These are phyloP conservation scores for Condylostoma magnum DNA, from an alignment of 169 alveolate species.

Conservation along the genomic window DNA sequence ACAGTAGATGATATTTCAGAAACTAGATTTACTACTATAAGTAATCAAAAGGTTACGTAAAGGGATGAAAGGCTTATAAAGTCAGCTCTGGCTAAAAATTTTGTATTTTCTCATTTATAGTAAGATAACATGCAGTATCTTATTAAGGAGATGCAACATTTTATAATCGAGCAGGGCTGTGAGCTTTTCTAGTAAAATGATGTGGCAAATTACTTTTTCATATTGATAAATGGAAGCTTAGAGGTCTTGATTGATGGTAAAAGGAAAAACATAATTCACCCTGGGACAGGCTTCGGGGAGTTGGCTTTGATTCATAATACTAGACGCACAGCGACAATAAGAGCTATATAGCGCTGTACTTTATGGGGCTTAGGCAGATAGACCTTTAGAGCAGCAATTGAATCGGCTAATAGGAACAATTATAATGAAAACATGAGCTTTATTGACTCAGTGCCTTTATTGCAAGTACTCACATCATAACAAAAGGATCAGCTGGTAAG, in stretches of 20 bases:
- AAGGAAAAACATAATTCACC: slow-evolving; percentile 24
- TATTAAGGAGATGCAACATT: slow-evolving; percentile 15
- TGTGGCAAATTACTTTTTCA: neutral
- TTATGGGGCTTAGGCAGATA: slow-evolving; percentile 48
- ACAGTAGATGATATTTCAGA: too few relatives aligned
- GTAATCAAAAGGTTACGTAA: too few relatives aligned
- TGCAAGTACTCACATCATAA: slow-evolving; percentile 45
- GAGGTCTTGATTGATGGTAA: slow-evolving; percentile 29
- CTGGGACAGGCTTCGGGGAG: slow-evolving; percentile 50
- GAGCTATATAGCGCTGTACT: neutral
- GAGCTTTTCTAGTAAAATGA: neutral
- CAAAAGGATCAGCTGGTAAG: slow-evolving; percentile 48
- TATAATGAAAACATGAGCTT: slow-evolving; percentile 61
- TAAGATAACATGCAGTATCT: slow-evolving; percentile 28
- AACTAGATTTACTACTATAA: too few relatives aligned
- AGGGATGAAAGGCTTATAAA: neutral
- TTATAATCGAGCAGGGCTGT: neutral
- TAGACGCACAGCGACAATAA: slow-evolving; percentile 41
- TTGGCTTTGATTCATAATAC: slow-evolving; percentile 45
- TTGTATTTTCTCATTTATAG: slow-evolving; percentile 20
- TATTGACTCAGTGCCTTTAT: slow-evolving; percentile 48
- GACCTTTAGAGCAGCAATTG: slow-evolving; percentile 44
- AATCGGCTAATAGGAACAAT: slow-evolving; percentile 32
- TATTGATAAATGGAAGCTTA: neutral
- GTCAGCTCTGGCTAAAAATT: slow-evolving; percentile 25